Conservation (phyloP, 2,329 filamentous ascomycete genomes). For the Ceratocystis alfenasii region DNA sequence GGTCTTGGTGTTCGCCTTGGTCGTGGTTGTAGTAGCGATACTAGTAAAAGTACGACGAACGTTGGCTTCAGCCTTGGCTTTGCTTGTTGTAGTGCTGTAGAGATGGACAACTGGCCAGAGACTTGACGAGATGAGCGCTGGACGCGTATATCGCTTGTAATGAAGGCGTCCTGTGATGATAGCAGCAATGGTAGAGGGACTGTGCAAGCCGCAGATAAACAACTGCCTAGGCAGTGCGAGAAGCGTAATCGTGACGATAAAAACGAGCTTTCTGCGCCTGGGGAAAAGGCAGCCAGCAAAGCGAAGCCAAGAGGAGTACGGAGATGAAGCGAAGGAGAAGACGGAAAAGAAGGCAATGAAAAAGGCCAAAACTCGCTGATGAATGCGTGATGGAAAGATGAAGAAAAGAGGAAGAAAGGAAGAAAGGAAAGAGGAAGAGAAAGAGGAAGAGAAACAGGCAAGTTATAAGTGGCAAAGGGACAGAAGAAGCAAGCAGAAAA, state of each 20-base stretch:
- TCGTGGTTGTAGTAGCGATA: not conserved
- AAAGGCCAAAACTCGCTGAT: conserved; percentile 1
- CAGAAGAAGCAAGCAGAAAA: not conserved
- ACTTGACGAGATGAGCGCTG: not conserved
- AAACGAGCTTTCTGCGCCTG: not conserved
- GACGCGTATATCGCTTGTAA: not conserved
- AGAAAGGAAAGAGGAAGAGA: not conserved
- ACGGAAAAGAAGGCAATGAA: not conserved
- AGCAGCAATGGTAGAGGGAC: not conserved
- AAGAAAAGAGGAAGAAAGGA: not conserved
- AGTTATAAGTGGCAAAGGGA: conserved; percentile 6
- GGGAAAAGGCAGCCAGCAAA: conserved; percentile 24
- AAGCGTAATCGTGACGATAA: not conserved
- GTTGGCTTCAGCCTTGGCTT: not conserved
- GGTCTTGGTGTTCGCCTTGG: not conserved
- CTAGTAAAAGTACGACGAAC: no score
- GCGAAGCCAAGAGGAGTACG: conserved; percentile 31
- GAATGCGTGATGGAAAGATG: not conserved
- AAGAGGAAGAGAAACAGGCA: not conserved
- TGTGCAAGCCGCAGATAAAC: not conserved
- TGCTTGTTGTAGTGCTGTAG: not conserved
- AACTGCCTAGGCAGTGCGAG: not conserved
- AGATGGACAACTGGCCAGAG: not conserved
- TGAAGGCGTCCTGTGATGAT: not conserved
- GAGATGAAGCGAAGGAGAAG: conserved; percentile 22